Conservation (phyloP, 352 stramenopile genomes). For the Blastocystis sp. region DNA sequence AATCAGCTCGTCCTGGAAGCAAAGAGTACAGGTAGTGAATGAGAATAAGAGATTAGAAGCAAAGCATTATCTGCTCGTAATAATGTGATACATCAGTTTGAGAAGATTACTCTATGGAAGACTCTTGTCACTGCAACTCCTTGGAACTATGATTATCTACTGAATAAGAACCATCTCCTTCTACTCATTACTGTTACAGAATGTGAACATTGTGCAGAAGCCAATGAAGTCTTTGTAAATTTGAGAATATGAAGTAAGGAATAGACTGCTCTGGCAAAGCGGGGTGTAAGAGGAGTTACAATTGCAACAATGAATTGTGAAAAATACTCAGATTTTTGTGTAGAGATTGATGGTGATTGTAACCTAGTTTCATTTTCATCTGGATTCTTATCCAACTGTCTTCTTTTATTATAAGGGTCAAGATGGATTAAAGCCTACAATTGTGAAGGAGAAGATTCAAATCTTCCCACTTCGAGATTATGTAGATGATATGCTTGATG, state of each 20-base stretch:
- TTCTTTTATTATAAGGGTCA: constrained; percentile 39
- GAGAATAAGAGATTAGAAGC: neutral
- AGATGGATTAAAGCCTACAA: neutral
- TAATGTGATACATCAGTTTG: constrained; percentile 54
- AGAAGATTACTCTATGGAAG: constrained; percentile 35
- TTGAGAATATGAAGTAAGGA: neutral
- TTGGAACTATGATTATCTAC: constrained; percentile 40
- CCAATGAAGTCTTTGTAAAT: constrained; percentile 1
- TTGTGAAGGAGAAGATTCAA: neutral
- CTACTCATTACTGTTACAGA: neutral
- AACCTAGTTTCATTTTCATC: constrained; percentile 8
- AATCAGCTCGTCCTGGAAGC: neutral
- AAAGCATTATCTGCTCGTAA: constrained; percentile 33
- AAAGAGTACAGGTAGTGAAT: neutral
- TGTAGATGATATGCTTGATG: constrained; percentile 36
- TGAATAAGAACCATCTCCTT: constrained; percentile 37
- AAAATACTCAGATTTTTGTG: constrained; percentile 13
- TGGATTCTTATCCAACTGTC: neutral
- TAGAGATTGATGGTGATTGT: neutral
- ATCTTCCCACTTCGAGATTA: constrained; percentile 1
- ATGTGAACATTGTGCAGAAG: constrained; percentile 13
- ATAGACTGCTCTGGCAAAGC: constrained; percentile 31
- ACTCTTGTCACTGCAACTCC: neutral
- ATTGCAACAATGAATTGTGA: constrained; percentile 6
- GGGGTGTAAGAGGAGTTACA: constrained; percentile 10